phyloP scores from a whole-genome alignment of 768 basidiomycete genomes.

The Rhizopogon salebrosus region DNA sequence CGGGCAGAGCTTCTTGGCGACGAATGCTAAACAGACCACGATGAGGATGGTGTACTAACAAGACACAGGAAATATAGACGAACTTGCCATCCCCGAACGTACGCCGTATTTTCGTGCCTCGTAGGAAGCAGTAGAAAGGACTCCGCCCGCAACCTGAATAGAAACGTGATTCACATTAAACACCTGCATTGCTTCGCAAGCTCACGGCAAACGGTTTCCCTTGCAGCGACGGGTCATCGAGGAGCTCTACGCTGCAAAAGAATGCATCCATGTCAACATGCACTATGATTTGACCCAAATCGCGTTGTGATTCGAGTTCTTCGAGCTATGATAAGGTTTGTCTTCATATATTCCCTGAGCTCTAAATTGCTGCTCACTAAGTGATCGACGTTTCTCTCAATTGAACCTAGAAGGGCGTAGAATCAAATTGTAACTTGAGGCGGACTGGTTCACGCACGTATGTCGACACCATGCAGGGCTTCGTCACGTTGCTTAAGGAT shows the following conservation, averaged over 20 bases:
- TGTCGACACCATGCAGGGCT: slow-evolving; percentile 47
- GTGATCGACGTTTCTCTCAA: slow-evolving; percentile 65
- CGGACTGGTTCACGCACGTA: slow-evolving; percentile 37
- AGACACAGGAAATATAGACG: slow-evolving; percentile 5
- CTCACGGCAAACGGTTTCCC: slow-evolving; percentile 73
- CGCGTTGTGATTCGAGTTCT: slow-evolving; percentile 70
- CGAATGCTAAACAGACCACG: slow-evolving; percentile 52
- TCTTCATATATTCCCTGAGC: not conserved
- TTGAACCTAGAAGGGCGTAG: slow-evolving; percentile 34
- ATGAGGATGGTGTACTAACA: not conserved
- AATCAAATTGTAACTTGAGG: slow-evolving; percentile 5
- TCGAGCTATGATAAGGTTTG: slow-evolving; percentile 35
- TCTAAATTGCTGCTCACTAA: slow-evolving; percentile 44
- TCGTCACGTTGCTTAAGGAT: slow-evolving; percentile 65
- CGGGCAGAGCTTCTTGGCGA: slow-evolving; percentile 92
- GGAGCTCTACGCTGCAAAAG: slow-evolving; percentile 74
- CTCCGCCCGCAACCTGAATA: slow-evolving; percentile 69
- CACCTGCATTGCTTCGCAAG: too few species aligned
- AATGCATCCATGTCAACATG: slow-evolving; percentile 98
- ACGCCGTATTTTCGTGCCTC: slow-evolving; percentile 88
- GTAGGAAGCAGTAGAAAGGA: slow-evolving; percentile 86
- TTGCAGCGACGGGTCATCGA: slow-evolving; percentile 55
- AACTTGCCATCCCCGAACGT: slow-evolving; percentile 94
- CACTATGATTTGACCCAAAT: slow-evolving; percentile 80
- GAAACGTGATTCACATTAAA: slow-evolving; percentile 3